Evolutionary conservation across 768 basidiomycete genomes (phyloP).

Genomic region (Exidia glandulosa): DNA sequence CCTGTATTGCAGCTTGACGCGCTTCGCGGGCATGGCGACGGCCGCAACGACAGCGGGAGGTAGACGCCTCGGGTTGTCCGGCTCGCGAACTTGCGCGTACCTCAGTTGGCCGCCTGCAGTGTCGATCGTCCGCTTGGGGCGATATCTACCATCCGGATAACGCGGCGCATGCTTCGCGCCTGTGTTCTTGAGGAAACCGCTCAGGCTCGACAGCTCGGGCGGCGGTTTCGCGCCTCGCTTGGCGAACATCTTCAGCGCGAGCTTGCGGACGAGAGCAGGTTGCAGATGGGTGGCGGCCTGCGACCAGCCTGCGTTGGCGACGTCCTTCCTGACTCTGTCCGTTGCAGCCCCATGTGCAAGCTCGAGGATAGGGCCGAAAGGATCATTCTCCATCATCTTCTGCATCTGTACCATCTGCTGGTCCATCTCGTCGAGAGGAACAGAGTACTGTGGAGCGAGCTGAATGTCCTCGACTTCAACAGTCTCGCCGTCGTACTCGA

Average conservation of each 20-base stretch:
- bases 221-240: neutral
- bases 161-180: neutral
- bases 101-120: neutral
- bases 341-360: neutral
- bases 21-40: neutral
- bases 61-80: neutral
- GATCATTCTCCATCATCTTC: neutral
- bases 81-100: neutral
- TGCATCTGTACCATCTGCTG: neutral
- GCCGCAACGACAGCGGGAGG: neutral
- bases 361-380: neutral
- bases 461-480: too few relatives aligned
- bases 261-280: neutral
- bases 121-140: neutral
- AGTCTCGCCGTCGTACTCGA: too few relatives aligned
- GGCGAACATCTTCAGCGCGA: neutral
- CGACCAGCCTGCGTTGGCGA: neutral
- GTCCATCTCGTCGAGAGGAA: too few relatives aligned
- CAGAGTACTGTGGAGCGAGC: too few relatives aligned
- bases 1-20: neutral
- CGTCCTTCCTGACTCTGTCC: neutral
- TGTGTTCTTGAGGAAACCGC: neutral
- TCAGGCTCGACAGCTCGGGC: neutral
- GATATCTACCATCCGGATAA: neutral
- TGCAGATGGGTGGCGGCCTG: neutral